Base-by-base conservation (phyloP, 2,329 filamentous ascomycete species). In the Thielaviopsis euricoi region DNA sequence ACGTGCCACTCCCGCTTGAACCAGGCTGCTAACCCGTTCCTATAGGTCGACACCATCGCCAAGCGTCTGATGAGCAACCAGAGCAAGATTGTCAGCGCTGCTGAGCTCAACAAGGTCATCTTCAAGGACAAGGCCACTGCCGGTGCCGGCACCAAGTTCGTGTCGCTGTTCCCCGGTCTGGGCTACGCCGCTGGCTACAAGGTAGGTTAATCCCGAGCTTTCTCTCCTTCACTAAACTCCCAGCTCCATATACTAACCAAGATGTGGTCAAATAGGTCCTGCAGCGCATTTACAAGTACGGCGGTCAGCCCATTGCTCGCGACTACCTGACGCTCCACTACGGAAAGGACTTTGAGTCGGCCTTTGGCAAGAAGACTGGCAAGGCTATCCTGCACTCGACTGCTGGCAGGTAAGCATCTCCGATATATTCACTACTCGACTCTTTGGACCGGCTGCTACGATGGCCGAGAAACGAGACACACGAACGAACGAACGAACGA, bases 61-160 rank as follows among this genome's bases (percentile, higher is more conserved):
- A 98, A 98, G 79, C 88, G 93, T 65, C 82, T 98, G 73, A 98
- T 98, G 93, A 96, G 89, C 82, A 96, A 98, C 74, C 86, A 95
- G 71, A 82, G 82, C 62, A 68, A 68, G 63, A 71, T 73, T 61
- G 53, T 65, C 61, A 66, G 56, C 62, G 63, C 66, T 26, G 68
- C 79, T 58, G 82, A 88, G 69, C 76, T 98, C 67, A 97, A 95
- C 74, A 74, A 81, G 64, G 89, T 98, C 72, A 86, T 98, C 69
- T 98, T 98, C 82, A 93, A 83, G 72, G 86, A 95, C 66, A 87
- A 85, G 71, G 89, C 91, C 64, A 67, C 72, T 61, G 90, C 88
- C 26, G 70, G 89, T 6, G 65, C 79, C 33, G 78, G 78, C 58
- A 76, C 76, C 66, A 96, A 96, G 71, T 96, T 97, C 72, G 80